These are phyloP conservation scores for Leccinum solheimii DNA, from an alignment of 1,284 basidiomycete genomes.

Conservation along the genomic window DNA sequence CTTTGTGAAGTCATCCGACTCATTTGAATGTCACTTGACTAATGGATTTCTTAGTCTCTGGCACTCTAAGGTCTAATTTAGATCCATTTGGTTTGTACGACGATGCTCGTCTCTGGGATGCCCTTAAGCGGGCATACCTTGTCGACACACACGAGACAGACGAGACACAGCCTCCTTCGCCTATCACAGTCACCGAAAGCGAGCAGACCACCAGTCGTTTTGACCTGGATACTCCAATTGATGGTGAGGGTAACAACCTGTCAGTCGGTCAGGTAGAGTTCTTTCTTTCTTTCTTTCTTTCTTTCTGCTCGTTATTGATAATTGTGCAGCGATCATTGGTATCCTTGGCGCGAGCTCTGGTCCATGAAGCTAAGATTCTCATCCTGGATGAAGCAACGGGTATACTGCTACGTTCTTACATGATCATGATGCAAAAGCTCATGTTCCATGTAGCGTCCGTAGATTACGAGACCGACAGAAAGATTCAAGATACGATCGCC, in stretches of 20 bases:
- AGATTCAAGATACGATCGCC: conserved; percentile 86
- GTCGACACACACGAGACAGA: conserved; percentile 42
- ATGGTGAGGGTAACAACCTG: conserved; percentile 85
- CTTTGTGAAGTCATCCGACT: conserved; percentile 18
- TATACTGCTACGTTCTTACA: conserved; percentile 1
- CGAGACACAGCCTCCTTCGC: conserved; percentile 23
- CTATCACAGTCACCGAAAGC: neutral
- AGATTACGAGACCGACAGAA: conserved; percentile 81
- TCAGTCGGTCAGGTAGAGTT: conserved; percentile 56
- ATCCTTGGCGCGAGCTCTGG: conserved; percentile 78
- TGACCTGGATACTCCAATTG: conserved; percentile 78
- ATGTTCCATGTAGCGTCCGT: conserved; percentile 55
- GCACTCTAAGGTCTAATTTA: conserved; percentile 79
- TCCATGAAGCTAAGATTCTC: conserved; percentile 75
- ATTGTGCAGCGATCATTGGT: conserved; percentile 70
- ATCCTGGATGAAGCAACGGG: conserved; percentile 79
- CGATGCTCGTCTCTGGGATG: conserved; percentile 80
- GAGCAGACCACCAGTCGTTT: conserved; percentile 50
- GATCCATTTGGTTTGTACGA: conserved; percentile 77
- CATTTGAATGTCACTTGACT: neutral
- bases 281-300: conserved; percentile 38
- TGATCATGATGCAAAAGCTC: conserved; percentile 39
- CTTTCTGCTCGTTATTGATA: neutral
- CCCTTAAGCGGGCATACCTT: conserved; percentile 77
- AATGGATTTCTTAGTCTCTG: conserved; percentile 54